Evolutionary conservation across 1,284 basidiomycete species (phyloP).

Genomic region (Pholiota adiposa): DNA sequence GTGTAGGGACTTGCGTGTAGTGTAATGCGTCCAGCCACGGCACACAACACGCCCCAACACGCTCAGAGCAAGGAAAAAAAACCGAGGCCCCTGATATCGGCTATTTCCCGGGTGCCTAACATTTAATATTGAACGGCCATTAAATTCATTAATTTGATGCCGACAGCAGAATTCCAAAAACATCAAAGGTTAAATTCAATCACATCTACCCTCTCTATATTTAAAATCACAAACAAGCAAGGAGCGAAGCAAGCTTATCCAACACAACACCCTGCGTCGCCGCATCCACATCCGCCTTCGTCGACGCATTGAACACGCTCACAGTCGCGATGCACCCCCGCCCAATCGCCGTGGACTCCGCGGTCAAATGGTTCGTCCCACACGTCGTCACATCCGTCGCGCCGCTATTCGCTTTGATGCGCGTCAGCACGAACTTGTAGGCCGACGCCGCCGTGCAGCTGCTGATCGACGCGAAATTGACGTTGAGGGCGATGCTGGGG

Average conservation of each 20-base stretch:
- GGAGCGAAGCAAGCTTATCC: slow-evolving; percentile 36
- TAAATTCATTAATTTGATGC: no score
- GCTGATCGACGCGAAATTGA: slow-evolving; percentile 51
- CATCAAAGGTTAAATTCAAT: no score
- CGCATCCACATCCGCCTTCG: slow-evolving; percentile 46
- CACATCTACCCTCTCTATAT: no score
- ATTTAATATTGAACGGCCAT: no score
- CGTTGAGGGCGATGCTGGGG: slow-evolving; percentile 45
- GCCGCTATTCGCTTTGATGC: slow-evolving; percentile 35
- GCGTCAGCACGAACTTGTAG: slow-evolving; percentile 50
- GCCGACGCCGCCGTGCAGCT: slow-evolving; percentile 39
- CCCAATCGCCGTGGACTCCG: slow-evolving; percentile 41
- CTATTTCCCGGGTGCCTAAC: no score
- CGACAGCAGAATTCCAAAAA: no score
- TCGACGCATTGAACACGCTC: slow-evolving; percentile 49
- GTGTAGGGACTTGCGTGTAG: no score
- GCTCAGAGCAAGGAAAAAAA: no score
- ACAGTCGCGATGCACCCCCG: slow-evolving; percentile 50
- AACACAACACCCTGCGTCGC: slow-evolving; percentile 44
- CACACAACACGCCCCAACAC: no score
- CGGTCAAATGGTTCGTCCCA: slow-evolving; percentile 42
- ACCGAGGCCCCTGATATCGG: no score
- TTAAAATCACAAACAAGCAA: slow-evolving; percentile 12
- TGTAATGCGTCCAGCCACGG: no score
- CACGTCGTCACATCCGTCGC: slow-evolving; percentile 47